Conservation (phyloP, 2,329 filamentous ascomycete genomes). For the Botrytis medusae region DNA sequence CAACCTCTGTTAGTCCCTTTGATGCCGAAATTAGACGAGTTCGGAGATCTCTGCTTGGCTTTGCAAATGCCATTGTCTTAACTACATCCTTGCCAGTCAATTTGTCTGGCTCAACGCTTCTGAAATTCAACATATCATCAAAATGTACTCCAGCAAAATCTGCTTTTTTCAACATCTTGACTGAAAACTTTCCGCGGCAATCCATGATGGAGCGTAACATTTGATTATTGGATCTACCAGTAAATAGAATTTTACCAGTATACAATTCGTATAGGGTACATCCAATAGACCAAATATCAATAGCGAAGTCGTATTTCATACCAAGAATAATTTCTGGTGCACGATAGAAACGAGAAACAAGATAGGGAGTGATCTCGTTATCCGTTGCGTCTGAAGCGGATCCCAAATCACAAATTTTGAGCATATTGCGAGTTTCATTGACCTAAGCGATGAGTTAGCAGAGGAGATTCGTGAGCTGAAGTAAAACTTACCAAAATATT, state of each 20-base stretch:
- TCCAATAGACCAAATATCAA: constrained; percentile 97
- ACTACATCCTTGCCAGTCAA: constrained; percentile 77
- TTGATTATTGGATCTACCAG: constrained; percentile 93
- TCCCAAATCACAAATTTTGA: constrained; percentile 95
- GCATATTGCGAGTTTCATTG: constrained; percentile 75
- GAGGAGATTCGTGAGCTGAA: background rate
- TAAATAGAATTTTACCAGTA: constrained; percentile 96
- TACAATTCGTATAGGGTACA: constrained; percentile 97
- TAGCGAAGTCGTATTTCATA: constrained; percentile 90
- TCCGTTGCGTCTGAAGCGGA: constrained; percentile 93
- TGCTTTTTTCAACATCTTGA: constrained; percentile 83
- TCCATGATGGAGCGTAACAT: constrained; percentile 98
- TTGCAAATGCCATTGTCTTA: constrained; percentile 66
- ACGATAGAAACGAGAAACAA: constrained; percentile 95
- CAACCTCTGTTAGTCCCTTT: constrained; percentile 69
- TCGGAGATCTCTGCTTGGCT: constrained; percentile 79
- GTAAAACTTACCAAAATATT: constrained; percentile 67
- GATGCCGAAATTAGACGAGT: constrained; percentile 74
- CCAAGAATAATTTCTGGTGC: constrained; percentile 96
- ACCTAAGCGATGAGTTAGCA: constrained; percentile 47
- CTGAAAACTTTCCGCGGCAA: constrained; percentile 85
- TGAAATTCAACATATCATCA: constrained; percentile 79
- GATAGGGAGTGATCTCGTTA: constrained; percentile 88
- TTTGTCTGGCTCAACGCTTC: constrained; percentile 83
- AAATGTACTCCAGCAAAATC: constrained; percentile 77